Evolutionary conservation across 345 rosid genomes (phyloP), one percentile per base, ranked within the genome.

Genomic region (Citrus medica): DNA sequence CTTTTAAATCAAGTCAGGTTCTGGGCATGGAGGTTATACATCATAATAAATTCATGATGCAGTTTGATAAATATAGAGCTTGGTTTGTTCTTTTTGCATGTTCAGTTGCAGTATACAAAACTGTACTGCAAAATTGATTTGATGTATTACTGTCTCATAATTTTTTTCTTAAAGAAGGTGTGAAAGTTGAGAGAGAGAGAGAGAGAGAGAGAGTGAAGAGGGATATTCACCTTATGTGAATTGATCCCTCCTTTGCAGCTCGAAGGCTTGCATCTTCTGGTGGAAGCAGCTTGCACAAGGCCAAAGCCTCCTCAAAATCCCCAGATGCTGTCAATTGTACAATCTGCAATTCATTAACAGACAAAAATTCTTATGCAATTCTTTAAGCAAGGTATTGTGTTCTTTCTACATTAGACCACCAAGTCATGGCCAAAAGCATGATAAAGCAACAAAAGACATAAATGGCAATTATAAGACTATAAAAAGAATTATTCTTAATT

Each of bases 311-410:
- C 87, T 94, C 98, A 80, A 97, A 97, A 88, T 97, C 88, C 73
- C 98, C 98, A 60, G 98, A 91, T 75, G 98, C 99, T 65, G 99
- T 92, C 82, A 97, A 92, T 61, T 97, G 99, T 78, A 97, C 96
- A 78, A 97, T 97, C 99, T 97, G 93, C 85, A 77, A 63, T 38
- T 70, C 79, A 77, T 79, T 70, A 66, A 58, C 7, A 65, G 83
- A 68, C 53, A 40, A 46, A 63, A 46, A 63, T 21, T 79, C 32
- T 74, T 67, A 59, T 80, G 72, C 60, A 78, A 38, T 30, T 60
- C 62, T 7, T 48, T 58, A 79, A 78, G 72, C 71, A 77, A 63
- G 56, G 17, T 33, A 4, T 62, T 25, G 37, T 12, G 17, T 24
- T 65, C 60, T n/a, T 79, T 75, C 38, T 9, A 73, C 40, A 72